These are phyloP conservation scores for Ceratobasidium papillatum DNA, from an alignment of 1,284 basidiomycete genomes.

Conservation along the genomic window DNA sequence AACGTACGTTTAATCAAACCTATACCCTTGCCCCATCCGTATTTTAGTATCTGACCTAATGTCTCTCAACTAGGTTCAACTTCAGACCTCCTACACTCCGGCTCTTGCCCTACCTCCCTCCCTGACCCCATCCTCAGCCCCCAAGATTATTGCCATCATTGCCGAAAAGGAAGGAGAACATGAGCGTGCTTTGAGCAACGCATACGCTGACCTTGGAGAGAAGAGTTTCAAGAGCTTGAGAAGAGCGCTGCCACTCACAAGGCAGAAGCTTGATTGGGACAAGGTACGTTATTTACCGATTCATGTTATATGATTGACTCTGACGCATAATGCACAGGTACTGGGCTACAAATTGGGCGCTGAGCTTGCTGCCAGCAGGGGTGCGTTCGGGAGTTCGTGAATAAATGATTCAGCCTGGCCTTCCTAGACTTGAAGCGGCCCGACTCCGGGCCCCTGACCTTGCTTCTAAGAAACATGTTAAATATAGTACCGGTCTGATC, in stretches of 20 bases:
- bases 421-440: no score
- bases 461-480: no score
- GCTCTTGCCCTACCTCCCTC: slow-evolving; percentile 68
- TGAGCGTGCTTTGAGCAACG: slow-evolving; percentile 78
- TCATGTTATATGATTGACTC: neutral
- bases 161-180: slow-evolving; percentile 80
- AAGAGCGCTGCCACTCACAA: slow-evolving; percentile 88
- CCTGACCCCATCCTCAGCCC: slow-evolving; percentile 58
- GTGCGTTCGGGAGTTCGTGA: slow-evolving; percentile 57
- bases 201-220: slow-evolving; percentile 87
- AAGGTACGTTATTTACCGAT: slow-evolving; percentile 63
- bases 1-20: slow-evolving; percentile 65
- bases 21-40: neutral
- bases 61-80: slow-evolving; percentile 74
- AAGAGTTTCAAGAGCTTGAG: slow-evolving; percentile 91
- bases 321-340: slow-evolving; percentile 58
- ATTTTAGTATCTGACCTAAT: neutral
- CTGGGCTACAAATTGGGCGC: slow-evolving; percentile 86
- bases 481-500: no score
- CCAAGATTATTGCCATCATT: slow-evolving; percentile 82
- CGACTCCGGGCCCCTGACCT: no score
- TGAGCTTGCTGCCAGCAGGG: slow-evolving; percentile 78
- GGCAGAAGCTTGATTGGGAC: slow-evolving; percentile 94
- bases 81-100: slow-evolving; percentile 75
- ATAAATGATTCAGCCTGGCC: neutral